Evolutionary conservation across 169 alveolate genomes (phyloP), one percentile per base, ranked within the genome.

Genomic region (Plasmodium blacklocki): DNA sequence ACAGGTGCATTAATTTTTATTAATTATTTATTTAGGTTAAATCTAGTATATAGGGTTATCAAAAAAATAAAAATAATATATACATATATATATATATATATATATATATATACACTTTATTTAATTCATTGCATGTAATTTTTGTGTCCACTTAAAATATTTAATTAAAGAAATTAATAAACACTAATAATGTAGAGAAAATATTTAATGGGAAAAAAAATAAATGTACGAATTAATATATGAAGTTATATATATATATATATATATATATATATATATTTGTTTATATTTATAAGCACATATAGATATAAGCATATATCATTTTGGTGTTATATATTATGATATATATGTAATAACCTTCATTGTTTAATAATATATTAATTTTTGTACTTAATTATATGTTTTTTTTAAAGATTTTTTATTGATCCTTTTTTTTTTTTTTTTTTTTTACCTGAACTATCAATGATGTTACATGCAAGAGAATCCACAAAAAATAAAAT

Each of bases 1-100:
- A 60, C 67, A 64, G 78, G 74, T 66, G 89, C 89, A 64, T 23
- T 78, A 66, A 66, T 23, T 67, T 63, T 63, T 78, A 56, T 70
- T 78, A 78, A 64, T 60, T 19, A 64, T 66, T 19, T 63, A 78
- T 66, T 78, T 78, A 78, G 89, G 89, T 78, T 78, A 64, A 78
- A 78, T 78, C 89, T 78, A 78, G 73, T 47, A 78, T 47, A 78
- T 64, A 39, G 50, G 67, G 89, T 70, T 29, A 59, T 50, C 21
- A 49, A 47, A 78, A 78, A 50, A 78, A 21, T 15, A 47, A 47
- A 19, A 74, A 32, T 26, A 43, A 67, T 2, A 32, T 2, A 23
- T 23, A n/a, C n/a, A n/a, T 23, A 23, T 23, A 23, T 26, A 26
- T 26, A 26, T 26, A 39, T 3, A 39, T 5, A 39, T 39, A 39